Conservation (phyloP, 768 basidiomycete genomes). For the Amanita jacksonii region DNA sequence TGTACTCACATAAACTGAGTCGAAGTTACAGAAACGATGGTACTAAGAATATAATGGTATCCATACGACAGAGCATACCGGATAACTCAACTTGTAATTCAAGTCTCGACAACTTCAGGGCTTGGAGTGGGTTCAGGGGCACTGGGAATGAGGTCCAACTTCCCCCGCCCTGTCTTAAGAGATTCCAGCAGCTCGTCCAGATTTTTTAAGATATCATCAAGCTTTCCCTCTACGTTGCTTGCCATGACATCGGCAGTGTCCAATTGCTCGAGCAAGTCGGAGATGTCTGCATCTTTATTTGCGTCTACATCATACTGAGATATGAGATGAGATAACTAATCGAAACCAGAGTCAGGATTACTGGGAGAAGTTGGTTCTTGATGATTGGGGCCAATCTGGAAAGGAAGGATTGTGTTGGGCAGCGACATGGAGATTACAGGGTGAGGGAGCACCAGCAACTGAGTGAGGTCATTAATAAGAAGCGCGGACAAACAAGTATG, state of each 20-base stretch:
- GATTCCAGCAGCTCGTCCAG: slow-evolving; percentile 44
- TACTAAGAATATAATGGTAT: too few relatives aligned
- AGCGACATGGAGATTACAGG: too few relatives aligned
- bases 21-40: too few relatives aligned
- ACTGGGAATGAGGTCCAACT: neutral
- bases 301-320: slow-evolving; percentile 15
- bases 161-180: slow-evolving; percentile 23
- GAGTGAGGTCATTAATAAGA: too few relatives aligned
- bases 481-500: neutral
- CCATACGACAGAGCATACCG: too few relatives aligned
- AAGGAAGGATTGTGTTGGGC: too few relatives aligned
- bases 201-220: slow-evolving; percentile 52
- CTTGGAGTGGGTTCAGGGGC: neutral
- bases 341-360: neutral
- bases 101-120: neutral
- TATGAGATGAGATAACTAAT: slow-evolving; percentile 20
- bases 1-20: too few relatives aligned
- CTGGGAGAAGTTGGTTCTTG: neutral
- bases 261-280: slow-evolving; percentile 43
- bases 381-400: too few relatives aligned
- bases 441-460: too few relatives aligned
- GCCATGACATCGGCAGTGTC: slow-evolving; percentile 53
- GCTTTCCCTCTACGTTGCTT: slow-evolving; percentile 45
- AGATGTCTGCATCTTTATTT: slow-evolving; percentile 1
- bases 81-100: neutral